These are phyloP conservation scores for Skeletonema tropicum DNA, from an alignment of 108 stramenopile genomes.

Conservation along the genomic window DNA sequence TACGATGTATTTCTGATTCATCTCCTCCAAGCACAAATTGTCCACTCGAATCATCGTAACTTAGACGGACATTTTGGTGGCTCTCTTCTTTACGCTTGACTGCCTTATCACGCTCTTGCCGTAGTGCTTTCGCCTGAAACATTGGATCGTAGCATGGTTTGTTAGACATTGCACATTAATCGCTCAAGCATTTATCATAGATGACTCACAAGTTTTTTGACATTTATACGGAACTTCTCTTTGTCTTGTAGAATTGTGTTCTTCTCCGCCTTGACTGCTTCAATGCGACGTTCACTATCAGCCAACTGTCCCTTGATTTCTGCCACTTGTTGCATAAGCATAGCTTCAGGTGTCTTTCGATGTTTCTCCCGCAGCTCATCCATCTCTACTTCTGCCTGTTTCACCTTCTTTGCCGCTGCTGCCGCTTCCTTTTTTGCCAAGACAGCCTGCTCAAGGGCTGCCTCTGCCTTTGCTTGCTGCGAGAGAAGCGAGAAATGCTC, in stretches of 20 bases:
- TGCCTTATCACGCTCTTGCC: constrained; percentile 32
- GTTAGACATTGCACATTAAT: too few relatives aligned
- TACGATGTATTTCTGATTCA: constrained; percentile 40
- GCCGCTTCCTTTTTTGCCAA: constrained; percentile 37
- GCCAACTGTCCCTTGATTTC: constrained; percentile 50
- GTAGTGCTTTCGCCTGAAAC: constrained; percentile 43
- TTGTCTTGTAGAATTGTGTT: constrained; percentile 37
- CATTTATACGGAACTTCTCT: constrained; percentile 51
- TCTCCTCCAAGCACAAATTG: constrained; percentile 36
- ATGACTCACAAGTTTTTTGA: constrained; percentile 43
- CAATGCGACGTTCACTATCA: constrained; percentile 46
- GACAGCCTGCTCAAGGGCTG: constrained; percentile 44
- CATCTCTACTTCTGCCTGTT: constrained; percentile 37
- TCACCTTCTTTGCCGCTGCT: constrained; percentile 38
- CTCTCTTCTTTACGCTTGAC: constrained; percentile 22
- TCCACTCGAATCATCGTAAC: constrained; percentile 37
- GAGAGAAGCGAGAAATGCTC: not conserved
- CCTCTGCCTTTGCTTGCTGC: constrained; percentile 45
- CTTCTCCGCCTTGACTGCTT: constrained; percentile 39
- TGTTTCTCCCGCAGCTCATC: constrained; percentile 42
- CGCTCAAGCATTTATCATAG: not conserved
- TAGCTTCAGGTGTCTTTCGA: constrained; percentile 45
- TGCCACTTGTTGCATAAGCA: constrained; percentile 45
- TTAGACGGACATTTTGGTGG: constrained; percentile 39
- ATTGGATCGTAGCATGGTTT: too few relatives aligned